Base-by-base conservation (phyloP, 331 rosid genomes). In the Quercus phellos region DNA sequence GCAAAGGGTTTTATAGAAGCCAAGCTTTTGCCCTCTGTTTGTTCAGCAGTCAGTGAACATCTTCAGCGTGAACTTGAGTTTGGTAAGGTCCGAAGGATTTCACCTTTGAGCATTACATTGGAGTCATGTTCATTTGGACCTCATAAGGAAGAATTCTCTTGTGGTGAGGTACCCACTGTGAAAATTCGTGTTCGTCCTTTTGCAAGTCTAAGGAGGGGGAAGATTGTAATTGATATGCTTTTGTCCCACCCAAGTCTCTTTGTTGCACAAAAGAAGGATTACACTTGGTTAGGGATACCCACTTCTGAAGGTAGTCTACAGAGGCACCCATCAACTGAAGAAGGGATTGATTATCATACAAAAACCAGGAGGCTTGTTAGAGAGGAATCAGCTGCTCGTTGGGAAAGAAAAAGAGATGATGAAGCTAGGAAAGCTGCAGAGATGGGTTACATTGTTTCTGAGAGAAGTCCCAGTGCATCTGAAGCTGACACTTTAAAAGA, bases 121-220 rank as follows among this genome's bases (percentile, higher is more conserved):
- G 98, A 92, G 68, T 89, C 98, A 2, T 87, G 96, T 83, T 92
- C 97, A 32, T 74, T 91, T 68, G 97, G 96, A 84, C 96, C 99
- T 56, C 90, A 84, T 55, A 76, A 69, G 50, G 90, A 90, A 80
- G 99, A 94, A 51, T 94, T 94, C 76, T 89, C 99, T 51, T 90
- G 97, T 38, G 97, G 94, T 4, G 99, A 92, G 87, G 90, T 78
- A 68, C 94, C 98, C 35, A 86, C 86, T 0, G 80, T 91, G 87
- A 88, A 92, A 87, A 77, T 94, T 70, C 81, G 92, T 4, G 66
- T 94, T 74, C 87, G 9, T 76, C 99, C 98, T 78, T 84, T 94
- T 78, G 85, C 93, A 16, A 92, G 98, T 84, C 75, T 92, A 83
- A 90, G 97, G 87, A 88, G 93, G 82, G 96, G 99, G 30, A 93